phyloP scores from a whole-genome alignment of 768 basidiomycete genomes.

The Suillus discolor region DNA sequence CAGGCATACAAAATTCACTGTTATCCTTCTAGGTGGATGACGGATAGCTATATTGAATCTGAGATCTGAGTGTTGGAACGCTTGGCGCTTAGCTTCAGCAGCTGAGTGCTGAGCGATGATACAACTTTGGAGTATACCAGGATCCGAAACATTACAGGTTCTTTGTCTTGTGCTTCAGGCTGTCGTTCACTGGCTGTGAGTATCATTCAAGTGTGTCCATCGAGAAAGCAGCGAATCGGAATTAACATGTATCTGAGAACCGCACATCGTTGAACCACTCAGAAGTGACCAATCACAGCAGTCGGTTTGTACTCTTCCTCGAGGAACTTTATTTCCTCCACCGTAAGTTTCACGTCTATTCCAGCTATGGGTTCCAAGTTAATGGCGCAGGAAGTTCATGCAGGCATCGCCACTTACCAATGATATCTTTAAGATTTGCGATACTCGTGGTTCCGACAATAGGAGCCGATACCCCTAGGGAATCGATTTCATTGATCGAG shows the following conservation, averaged over 20 bases:
- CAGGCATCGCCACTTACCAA: slow-evolving; percentile 29
- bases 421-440: slow-evolving; percentile 42
- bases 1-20: too few species aligned
- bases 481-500: neutral
- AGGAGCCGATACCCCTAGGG: slow-evolving; percentile 41
- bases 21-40: too few species aligned
- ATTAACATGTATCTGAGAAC: neutral
- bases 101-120: too few species aligned
- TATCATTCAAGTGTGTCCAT: neutral
- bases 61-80: too few species aligned
- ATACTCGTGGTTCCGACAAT: slow-evolving; percentile 47
- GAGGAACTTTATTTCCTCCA: slow-evolving; percentile 51
- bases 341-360: slow-evolving; percentile 44
- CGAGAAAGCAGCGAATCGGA: neutral
- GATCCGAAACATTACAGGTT: neutral
- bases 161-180: neutral
- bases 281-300: slow-evolving; percentile 41
- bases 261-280: neutral
- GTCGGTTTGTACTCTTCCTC: slow-evolving; percentile 47
- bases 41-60: too few species aligned
- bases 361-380: slow-evolving; percentile 24
- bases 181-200: neutral
- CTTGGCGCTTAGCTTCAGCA: too few species aligned
- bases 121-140: neutral
- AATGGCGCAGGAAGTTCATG: slow-evolving; percentile 1